phyloP scores from a whole-genome alignment of 108 stramenopile species.

The Skeletonema marinoi region DNA sequence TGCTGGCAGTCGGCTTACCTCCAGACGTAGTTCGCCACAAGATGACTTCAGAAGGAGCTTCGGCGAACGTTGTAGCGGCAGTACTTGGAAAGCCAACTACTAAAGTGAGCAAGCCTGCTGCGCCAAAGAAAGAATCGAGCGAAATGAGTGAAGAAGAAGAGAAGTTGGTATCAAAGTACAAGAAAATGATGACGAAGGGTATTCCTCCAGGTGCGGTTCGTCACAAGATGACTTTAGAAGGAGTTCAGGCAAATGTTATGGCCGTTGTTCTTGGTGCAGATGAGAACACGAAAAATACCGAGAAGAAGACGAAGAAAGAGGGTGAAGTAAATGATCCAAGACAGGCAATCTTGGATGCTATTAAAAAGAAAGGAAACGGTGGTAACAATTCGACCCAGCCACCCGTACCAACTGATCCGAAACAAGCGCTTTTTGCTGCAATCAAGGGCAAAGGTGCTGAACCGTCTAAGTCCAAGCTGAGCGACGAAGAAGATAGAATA shows the following conservation, averaged over 20 bases:
- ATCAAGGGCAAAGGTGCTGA: neutral
- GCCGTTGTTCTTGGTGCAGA: conserved; percentile 13
- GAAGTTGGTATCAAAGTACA: conserved; percentile 34
- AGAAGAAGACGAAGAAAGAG: conserved; percentile 29
- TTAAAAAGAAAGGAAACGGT: conserved; percentile 22
- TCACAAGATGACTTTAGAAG: conserved; percentile 23
- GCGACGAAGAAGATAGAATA: conserved; percentile 55
- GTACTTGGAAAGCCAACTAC: conserved; percentile 20
- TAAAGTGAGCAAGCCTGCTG: conserved; percentile 12
- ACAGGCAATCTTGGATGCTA: conserved; percentile 48
- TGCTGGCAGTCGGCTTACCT: neutral
- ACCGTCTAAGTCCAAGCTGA: conserved; percentile 3
- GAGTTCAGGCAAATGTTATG: neutral
- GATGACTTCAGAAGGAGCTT: neutral
- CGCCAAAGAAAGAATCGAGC: neutral
- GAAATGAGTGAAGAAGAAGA: conserved; percentile 3
- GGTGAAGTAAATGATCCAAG: conserved; percentile 34
- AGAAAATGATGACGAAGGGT: conserved; percentile 56
- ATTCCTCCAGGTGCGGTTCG: conserved; percentile 30
- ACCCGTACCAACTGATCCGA: conserved; percentile 56
- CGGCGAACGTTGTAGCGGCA: neutral
- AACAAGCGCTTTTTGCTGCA: conserved; percentile 32
- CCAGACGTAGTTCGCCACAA: neutral
- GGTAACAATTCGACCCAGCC: conserved; percentile 39
- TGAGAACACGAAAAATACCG: conserved; percentile 15